Base-by-base conservation (phyloP, 768 basidiomycete genomes). In the Russula olivacea region DNA sequence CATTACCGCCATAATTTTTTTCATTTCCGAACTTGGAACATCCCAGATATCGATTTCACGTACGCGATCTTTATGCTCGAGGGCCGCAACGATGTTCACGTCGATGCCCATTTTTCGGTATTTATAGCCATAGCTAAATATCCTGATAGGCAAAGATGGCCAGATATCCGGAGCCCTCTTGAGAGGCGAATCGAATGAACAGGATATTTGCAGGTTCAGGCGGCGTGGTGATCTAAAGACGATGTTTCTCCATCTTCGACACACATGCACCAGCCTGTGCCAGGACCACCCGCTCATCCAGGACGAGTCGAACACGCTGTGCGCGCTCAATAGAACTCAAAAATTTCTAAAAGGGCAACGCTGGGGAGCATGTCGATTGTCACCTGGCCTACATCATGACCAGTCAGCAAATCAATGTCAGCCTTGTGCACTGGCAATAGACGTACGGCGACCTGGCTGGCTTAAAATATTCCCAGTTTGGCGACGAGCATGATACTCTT, bases 111-210 rank as follows among this genome's bases (percentile, higher is more conserved):
- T 11, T 34, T 34, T 11, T 34, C 11, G 8, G 8, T 11, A 11
- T 34, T 4, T 19, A 19, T 19, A 28, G 28, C 28, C 5, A n/a
- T n/a, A n/a, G 15, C 9, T 1, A 34, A 4, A 11, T 34, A 43
- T 7, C 7, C 8, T n/a, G 41, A 43, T n/a, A 3, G 41, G 41
- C 2, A 43, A 43, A 19, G 41, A 6, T 43, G 41, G 41, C 41
- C 41, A 43, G 41, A 43, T 43, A 19, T 43, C 41, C 41, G n/a
- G 19, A 5, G 8, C 7, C 41, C 3, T 1, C n/a, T n/a, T 45
- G 1, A 45, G 1, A 45, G n/a, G 43, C n/a, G 1, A n/a, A 1
- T 0, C 4, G 0, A 2, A 4, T 10, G 6, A 9, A 3, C 17
- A 45, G 43, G 1, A 4, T 9, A 45, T 5, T n/a, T n/a, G 8